phyloP scores from a whole-genome alignment of 805 yeast genomes.

The Candida sonorensis region DNA sequence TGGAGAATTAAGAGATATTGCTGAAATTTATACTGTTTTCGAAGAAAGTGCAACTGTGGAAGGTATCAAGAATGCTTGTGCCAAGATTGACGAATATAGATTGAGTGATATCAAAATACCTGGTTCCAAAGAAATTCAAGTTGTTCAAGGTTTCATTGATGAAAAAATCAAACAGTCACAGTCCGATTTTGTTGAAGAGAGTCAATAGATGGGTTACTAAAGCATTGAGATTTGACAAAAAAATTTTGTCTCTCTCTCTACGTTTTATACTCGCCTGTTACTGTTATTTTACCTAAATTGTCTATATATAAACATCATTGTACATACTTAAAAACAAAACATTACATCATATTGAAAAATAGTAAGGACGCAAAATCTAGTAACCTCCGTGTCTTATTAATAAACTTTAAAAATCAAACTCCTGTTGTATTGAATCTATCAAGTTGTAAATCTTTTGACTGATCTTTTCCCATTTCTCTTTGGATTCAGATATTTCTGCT shows the following conservation, averaged over 20 bases:
- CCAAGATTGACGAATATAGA: constrained; percentile 30
- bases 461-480: constrained; percentile 19
- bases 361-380: too few relatives aligned
- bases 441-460: constrained; percentile 11
- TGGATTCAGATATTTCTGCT: constrained; percentile 12
- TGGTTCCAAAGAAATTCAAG: constrained; percentile 28
- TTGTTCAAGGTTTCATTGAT: constrained; percentile 28
- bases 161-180: constrained; percentile 24
- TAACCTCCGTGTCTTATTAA: too few relatives aligned
- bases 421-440: constrained; percentile 5
- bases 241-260: too few relatives aligned
- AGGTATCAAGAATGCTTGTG: constrained; percentile 28
- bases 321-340: too few relatives aligned
- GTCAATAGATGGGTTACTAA: too few relatives aligned
- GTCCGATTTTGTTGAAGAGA: constrained; percentile 8
- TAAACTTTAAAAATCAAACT: constrained; percentile 4
- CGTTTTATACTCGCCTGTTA: too few relatives aligned
- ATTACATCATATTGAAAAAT: too few relatives aligned
- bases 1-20: constrained; percentile 33
- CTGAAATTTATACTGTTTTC: constrained; percentile 29
- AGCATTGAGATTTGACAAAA: too few relatives aligned
- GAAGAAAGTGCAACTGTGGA: constrained; percentile 30
- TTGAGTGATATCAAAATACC: constrained; percentile 25
- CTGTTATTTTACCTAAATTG: too few relatives aligned
- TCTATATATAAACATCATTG: too few relatives aligned